phyloP scores from a whole-genome alignment of 768 basidiomycete species.

The Phlebiopsis flavidoalba region DNA sequence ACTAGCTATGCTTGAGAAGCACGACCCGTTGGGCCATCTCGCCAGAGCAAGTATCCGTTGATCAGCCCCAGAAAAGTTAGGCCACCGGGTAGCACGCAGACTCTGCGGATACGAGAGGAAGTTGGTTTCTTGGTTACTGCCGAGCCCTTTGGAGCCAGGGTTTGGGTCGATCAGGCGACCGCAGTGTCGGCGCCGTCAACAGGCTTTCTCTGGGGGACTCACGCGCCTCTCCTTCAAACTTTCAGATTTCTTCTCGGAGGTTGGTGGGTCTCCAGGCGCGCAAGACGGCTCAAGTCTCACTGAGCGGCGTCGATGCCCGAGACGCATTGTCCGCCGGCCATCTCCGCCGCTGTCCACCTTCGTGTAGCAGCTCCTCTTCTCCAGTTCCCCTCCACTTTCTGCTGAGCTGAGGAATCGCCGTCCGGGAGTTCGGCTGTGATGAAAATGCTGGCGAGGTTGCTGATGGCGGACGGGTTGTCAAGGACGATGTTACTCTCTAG shows the following conservation, averaged over 20 bases:
- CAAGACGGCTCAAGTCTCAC: conserved; percentile 75
- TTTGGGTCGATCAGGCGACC: neutral
- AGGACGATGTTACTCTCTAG: conserved; percentile 21
- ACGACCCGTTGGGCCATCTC: neutral
- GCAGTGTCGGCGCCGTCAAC: neutral
- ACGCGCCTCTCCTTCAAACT: conserved; percentile 1
- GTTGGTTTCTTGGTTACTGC: neutral
- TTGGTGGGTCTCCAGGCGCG: conserved; percentile 47
- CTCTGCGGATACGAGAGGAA: neutral
- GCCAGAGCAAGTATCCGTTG: neutral
- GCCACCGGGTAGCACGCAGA: neutral
- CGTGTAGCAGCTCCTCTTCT: conserved; percentile 25
- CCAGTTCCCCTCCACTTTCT: conserved; percentile 6
- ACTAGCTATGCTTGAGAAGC: conserved; percentile 9
- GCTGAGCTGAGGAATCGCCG: conserved; percentile 12
- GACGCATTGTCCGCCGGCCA: conserved; percentile 35
- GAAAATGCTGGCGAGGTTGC: conserved; percentile 11
- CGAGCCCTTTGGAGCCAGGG: neutral
- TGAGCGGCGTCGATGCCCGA: conserved; percentile 66
- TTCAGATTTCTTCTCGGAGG: conserved; percentile 32
- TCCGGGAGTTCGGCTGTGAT: conserved; percentile 2
- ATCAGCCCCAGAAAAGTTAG: neutral
- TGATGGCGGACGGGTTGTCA: conserved; percentile 24
- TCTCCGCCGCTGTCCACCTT: conserved; percentile 32
- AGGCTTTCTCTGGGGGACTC: no score